Base-by-base conservation (phyloP, 495 filamentous ascomycete species). In the Xylaria palmicola region DNA sequence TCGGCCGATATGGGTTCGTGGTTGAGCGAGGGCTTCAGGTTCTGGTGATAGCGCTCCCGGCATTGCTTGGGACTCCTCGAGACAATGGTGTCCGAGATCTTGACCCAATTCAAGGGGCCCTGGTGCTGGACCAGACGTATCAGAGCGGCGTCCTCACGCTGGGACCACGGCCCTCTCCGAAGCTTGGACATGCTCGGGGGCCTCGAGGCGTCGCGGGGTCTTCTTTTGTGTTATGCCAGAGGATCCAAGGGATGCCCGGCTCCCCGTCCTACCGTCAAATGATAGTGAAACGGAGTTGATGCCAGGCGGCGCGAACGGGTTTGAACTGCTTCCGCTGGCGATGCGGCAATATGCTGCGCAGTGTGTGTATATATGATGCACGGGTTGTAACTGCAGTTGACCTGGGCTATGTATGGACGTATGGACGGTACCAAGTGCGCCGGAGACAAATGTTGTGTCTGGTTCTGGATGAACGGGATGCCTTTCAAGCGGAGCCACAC, bases 31-130 rank as follows among this genome's bases (percentile, higher is more conserved):
- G 93, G 91, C 77, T 97, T 97, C 40, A 98, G 82, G 70, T 97
- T 96, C 72, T 98, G 94, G 66, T 96, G 92, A 71, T 90, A 98
- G 22, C 94, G 83, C 75, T 98, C 94, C 30, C 94, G 86, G 69
- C 94, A 98, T 79, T 98, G 94, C 77, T 98, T 98, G 44, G 94
- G 88, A 26, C 91, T 90, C 55, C 94, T 86, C 27, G 88, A 85
- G 60, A 83, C 80, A 70, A 97, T 87, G 49, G 85, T 79, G 39
- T 86, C 79, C 13, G 92, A 87, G 69, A 98, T 95, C 64, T 87
- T 83, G 9, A 97, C 92, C 94, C 94, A 98, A 81, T 97, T 95
- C 70, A 90, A 82, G 19, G 91, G 84, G 45, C 92, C 92, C 74
- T 90, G 86, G 59, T 80, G 79, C 27, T 87, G 81, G 49, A 97